Evolutionary conservation across 2,329 filamentous ascomycete species (phyloP), one percentile per base, ranked within the genome.

Genomic region (Beauveria sp.): DNA sequence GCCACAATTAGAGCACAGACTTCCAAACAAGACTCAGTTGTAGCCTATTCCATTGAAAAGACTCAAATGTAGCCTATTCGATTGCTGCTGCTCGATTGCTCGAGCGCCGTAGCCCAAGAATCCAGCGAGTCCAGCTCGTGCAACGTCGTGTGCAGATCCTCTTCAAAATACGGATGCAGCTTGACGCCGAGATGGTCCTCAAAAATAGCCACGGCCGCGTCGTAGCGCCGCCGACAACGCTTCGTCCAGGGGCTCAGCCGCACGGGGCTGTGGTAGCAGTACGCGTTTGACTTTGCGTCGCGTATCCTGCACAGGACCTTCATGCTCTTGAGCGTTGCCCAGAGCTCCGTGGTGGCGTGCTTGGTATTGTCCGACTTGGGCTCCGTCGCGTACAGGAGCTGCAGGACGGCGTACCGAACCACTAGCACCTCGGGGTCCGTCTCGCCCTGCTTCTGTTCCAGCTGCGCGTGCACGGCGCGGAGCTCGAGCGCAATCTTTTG

Each of bases 161-260:
- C 77, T 51, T 78, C 76, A 62, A 77, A 78, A 62, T 78, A 78
- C 3, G 74, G 70, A 12, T 73, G 65, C 9, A 78, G 65, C 57
- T 70, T 73, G 46, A 77, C 71, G 9, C 72, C 73, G 14, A 72
- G 70, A 54, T 77, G 73, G 58, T 74, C 68, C 59, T 77, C 70
- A 28, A 78, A 65, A 28, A 78, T 71, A 45, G 71, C 67, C 9
- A 73, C 68, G 3, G 73, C 71, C 3, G 70, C 67, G 16, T 76
- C 73, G 65, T 79, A 79, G 56, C 74, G 71, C 53, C 76, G 72
- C 26, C 72, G 71, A 61, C 76, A 78, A 60, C 77, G 71, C 65
- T 75, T 78, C 16, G 73, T 75, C 73, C 72, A 77, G 2, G 77
- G 77, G n/a, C 75, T 73, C 7, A 77, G 72, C 65, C 77, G 77